These are phyloP conservation scores for Metschnikowia amazonensis DNA, from an alignment of 805 yeast genomes.

Conservation along the genomic window DNA sequence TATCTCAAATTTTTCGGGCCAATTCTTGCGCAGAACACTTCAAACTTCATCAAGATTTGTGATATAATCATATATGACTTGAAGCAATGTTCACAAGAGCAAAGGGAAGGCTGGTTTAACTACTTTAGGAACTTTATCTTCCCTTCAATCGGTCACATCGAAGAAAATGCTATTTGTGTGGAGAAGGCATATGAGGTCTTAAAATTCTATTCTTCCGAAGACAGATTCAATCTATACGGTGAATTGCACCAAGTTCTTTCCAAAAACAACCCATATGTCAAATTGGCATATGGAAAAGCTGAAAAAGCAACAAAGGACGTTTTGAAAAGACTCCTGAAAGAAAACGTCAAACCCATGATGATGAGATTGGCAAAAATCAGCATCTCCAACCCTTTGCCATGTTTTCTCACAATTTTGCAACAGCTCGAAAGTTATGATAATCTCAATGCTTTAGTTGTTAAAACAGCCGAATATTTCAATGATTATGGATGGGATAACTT, in stretches of 20 bases:
- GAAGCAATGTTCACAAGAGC: constrained; percentile 9
- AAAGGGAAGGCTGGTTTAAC: constrained; percentile 45
- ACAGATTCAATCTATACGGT: constrained; percentile 75
- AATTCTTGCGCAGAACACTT: constrained; percentile 45
- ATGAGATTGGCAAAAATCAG: constrained; percentile 68
- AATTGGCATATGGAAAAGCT: constrained; percentile 58
- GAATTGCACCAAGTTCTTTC: constrained; percentile 60
- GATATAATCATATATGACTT: constrained; percentile 51
- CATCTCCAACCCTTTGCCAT: constrained; percentile 73
- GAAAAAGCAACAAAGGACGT: constrained; percentile 77
- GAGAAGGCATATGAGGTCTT: constrained; percentile 59
- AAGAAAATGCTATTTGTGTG: constrained; percentile 55
- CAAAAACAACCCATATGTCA: constrained; percentile 53
- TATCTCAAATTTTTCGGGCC: constrained; percentile 55
- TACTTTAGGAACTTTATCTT: constrained; percentile 63
- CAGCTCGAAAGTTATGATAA: constrained; percentile 93
- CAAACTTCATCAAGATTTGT: constrained; percentile 54
- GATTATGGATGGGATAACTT: constrained; percentile 82
- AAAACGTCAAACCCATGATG: constrained; percentile 70
- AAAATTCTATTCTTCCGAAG: constrained; percentile 51
- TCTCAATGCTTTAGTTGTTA: constrained; percentile 68
- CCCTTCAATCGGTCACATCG: constrained; percentile 54
- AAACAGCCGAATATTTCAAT: constrained; percentile 71
- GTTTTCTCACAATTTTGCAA: constrained; percentile 63
- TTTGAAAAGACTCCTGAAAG: constrained; percentile 76